Evolutionary conservation across 306 rosid species (phyloP), one percentile per base, ranked within the genome.

Genomic region (Rosa multiflora): DNA sequence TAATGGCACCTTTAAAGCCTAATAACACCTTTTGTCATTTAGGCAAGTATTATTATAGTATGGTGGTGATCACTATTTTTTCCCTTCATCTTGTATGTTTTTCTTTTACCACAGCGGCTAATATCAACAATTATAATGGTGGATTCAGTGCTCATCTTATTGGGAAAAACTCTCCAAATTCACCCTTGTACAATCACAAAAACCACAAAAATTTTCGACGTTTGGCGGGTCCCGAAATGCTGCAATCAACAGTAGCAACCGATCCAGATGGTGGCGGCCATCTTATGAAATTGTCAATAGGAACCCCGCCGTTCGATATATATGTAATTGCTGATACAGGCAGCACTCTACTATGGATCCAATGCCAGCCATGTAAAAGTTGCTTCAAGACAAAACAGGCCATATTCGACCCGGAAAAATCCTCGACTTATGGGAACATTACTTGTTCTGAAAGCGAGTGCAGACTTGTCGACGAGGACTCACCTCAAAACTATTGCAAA

Each of bases 321-420:
- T 90, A 87, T 75, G 90, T 82, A 29, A 76, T 82, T 70, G 72
- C 78, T 10, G 92, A 90, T 80, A 88, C 94, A 6, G 88, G 94
- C 4, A 88, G 92, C 39, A 89, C 84, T 70, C 84, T 86, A 2
- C 35, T 85, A 4, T 90, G 91, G 94, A 74, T 86, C 43, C 94
- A 90, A 26, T 90, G 94, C 23, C 2, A 64, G 7, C 92, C 94
- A 2, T 88, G 92, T 32, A 0, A 48, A 0, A 13, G 44, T 56
- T 90, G 94, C n/a, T 88, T 74, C 18, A 79, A 70, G 67, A 90
- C 87, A 70, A 85, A 48, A 66, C 72, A 68, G 40, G 86, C 87
- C 5, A 76, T 76, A 78, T 90, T 83, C 76, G 80, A 88, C 70
- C 94, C 94, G 26, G 46, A 55, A 53, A 78, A 75, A 13, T 88